Evolutionary conservation across 75 land plant genomes (phyloP).

Genomic region (Pinus albicaulis): DNA sequence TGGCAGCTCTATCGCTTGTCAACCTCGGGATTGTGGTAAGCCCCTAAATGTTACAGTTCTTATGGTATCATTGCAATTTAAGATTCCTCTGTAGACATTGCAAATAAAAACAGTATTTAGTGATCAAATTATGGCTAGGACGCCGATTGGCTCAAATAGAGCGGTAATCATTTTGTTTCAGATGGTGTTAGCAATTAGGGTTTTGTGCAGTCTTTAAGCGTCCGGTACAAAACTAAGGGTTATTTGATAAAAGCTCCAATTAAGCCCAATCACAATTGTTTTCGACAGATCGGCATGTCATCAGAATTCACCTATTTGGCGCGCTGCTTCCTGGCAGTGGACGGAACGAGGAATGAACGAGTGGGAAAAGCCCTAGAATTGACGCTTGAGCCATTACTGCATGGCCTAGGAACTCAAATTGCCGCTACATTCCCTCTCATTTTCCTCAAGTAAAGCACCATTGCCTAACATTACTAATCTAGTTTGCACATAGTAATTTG

Average conservation of each 20-base stretch:
- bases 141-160: neutral
- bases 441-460: conserved; percentile 31
- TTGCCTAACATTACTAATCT: no score
- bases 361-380: conserved; percentile 38
- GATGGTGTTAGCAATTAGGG: neutral
- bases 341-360: conserved; percentile 36
- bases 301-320: conserved; percentile 50
- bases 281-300: conserved; percentile 41
- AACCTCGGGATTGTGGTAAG: conserved; percentile 50
- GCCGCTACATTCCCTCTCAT: conserved; percentile 46
- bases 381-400: conserved; percentile 51
- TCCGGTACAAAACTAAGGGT: neutral
- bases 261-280: neutral
- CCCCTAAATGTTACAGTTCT: neutral
- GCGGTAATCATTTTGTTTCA: neutral
- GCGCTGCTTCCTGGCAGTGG: conserved; percentile 35
- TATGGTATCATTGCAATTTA: no score
- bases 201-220: neutral
- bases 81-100: no score
- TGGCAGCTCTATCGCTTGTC: conserved; percentile 47
- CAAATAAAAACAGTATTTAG: no score
- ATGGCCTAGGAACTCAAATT: conserved; percentile 53
- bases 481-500: no score
- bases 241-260: neutral
- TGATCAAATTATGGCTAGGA: neutral